Base-by-base conservation (phyloP, 2,329 filamentous ascomycete genomes). In the Aureobasidium zeae region DNA sequence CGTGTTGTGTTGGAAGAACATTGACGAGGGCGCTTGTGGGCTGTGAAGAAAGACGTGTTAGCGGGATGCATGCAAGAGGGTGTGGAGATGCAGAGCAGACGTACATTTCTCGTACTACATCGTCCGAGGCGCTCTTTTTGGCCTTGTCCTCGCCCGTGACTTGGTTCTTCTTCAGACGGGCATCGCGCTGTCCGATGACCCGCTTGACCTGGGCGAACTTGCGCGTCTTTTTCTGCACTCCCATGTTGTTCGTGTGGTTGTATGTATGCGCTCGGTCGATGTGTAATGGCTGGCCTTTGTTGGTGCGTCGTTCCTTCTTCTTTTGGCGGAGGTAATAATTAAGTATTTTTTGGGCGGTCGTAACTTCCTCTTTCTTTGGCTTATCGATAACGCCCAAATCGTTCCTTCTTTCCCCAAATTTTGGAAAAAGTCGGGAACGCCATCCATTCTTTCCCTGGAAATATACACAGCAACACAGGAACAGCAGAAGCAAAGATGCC, bases 1-100 rank as follows among this genome's bases (percentile, higher is more conserved):
- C 42, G 81, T 82, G 67, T 95, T 95, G 71, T 86, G 82, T 58
- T 84, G 76, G 66, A 93, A 93, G 76, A 93, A 94, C 65, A 94
- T 78, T 49, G 78, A 76, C 24, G 52, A 52, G 25, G 56, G 56
- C 12, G 55, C 56, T 54, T 60, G 57, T 3, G 60, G 59, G 10
- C 58, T 63, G 48, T 25, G 44, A n/a, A n/a, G n/a, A n/a, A n/a
- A n/a, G n/a, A n/a, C n/a, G n/a, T n/a, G n/a, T n/a, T n/a, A n/a
- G n/a, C n/a, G n/a, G n/a, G n/a, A n/a, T n/a, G n/a, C n/a, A n/a
- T n/a, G n/a, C n/a, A n/a, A n/a, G 38, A 13, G 12, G 29, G n/a
- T 20, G n/a, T 3, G 15, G n/a, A 15, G 22, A 19, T 16, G 19
- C 11, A n/a, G 19, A 30, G 25, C 15, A 31, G 26, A 58, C 67